Evolutionary conservation across 257 asterid genomes (phyloP).

Genomic region (Craterostigma plantagineum): DNA sequence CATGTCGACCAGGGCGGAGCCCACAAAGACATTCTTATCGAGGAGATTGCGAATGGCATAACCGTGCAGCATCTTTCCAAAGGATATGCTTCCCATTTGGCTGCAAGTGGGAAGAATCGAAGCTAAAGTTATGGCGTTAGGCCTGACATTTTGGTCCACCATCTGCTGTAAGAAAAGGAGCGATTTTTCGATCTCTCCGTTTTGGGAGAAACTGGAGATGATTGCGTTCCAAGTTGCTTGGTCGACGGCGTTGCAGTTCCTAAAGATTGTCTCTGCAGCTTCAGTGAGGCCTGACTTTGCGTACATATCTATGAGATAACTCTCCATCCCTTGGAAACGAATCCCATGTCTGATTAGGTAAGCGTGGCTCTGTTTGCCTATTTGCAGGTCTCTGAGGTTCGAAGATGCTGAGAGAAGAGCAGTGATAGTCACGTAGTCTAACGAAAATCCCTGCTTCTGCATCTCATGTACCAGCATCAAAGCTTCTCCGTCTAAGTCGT

Average conservation of each 20-base stretch:
- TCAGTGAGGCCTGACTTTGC: conserved; percentile 36
- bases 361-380: conserved; percentile 61
- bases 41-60: conserved; percentile 3
- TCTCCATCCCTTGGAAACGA: conserved; percentile 48
- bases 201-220: too few relatives aligned
- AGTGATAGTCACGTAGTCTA: conserved; percentile 47
- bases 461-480: conserved; percentile 62
- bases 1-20: too few relatives aligned
- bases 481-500: conserved; percentile 44
- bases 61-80: conserved; percentile 56
- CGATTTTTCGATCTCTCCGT: too few relatives aligned
- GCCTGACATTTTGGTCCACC: conserved; percentile 11
- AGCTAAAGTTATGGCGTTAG: conserved; percentile 62
- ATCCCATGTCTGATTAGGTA: conserved; percentile 42
- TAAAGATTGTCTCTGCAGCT: conserved; percentile 34
- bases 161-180: too few relatives aligned
- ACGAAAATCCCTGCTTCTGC: conserved; percentile 35
- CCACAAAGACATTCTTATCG: too few relatives aligned
- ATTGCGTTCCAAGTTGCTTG: too few relatives aligned
- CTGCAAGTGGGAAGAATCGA: conserved; percentile 68
- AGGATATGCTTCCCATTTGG: conserved; percentile 43
- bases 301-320: conserved; percentile 71
- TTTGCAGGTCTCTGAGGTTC: conserved; percentile 33
- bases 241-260: conserved; percentile 12
- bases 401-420: conserved; percentile 66